These are phyloP conservation scores for Casuarina glauca DNA, from an alignment of 306 rosid genomes.

Conservation along the genomic window DNA sequence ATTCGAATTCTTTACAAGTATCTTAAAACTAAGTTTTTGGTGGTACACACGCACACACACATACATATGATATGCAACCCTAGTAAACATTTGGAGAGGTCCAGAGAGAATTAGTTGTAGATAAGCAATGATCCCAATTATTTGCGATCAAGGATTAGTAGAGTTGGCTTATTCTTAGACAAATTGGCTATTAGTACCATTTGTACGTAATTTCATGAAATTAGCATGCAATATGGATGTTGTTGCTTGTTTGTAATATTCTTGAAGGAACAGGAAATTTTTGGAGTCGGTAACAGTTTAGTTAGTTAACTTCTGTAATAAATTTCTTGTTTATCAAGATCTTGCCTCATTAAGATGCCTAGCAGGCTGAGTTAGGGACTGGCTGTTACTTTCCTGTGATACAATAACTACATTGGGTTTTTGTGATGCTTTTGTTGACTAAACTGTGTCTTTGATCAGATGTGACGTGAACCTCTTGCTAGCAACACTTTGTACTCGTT, in stretches of 20 bases:
- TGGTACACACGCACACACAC: not conserved
- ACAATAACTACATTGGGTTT: slow-evolving; percentile 13
- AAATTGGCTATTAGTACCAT: not conserved
- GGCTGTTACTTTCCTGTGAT: slow-evolving; percentile 24
- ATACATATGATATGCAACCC: not conserved
- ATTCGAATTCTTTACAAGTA: not conserved
- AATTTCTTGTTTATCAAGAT: not conserved
- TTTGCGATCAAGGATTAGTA: not conserved
- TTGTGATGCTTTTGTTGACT: slow-evolving; percentile 11
- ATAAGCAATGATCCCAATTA: not conserved
- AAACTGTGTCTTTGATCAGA: slow-evolving; percentile 43
- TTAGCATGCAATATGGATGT: not conserved
- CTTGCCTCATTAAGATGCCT: not conserved
- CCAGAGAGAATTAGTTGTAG: not conserved
- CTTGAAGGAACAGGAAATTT: not conserved
- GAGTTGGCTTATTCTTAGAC: not conserved
- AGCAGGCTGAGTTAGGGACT: slow-evolving; percentile 16
- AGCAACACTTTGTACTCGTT: slow-evolving; percentile 77
- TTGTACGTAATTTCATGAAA: slow-evolving; percentile 5
- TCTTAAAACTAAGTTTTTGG: not conserved
- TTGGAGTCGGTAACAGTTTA: not conserved
- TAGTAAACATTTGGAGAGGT: not conserved
- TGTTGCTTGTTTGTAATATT: not conserved
- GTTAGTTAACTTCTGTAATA: not conserved
- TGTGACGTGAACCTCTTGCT: slow-evolving; percentile 74